Conservation (phyloP, 1,139 yeast species). For the Candida sp. region DNA sequence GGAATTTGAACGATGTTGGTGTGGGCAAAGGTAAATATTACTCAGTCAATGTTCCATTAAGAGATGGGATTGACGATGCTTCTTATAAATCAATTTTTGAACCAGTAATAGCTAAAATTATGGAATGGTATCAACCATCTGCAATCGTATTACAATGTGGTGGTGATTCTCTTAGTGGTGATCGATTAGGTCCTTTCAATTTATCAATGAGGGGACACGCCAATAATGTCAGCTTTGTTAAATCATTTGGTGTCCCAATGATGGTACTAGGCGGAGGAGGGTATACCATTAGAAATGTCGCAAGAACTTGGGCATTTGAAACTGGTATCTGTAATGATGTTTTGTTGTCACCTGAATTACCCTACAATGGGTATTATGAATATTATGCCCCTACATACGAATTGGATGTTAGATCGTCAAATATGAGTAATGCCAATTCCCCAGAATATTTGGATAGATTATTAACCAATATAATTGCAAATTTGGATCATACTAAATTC, state of each 20-base stretch:
- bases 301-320: constrained; percentile 95
- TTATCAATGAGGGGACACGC: constrained; percentile 92
- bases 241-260: constrained; percentile 84
- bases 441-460: constrained; percentile 90
- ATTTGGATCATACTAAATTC: constrained; percentile 83
- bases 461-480: constrained; percentile 69
- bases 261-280: constrained; percentile 99
- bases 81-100: constrained; percentile 86
- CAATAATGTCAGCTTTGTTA: constrained; percentile 85
- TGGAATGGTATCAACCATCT: constrained; percentile 92
- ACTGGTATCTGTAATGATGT: constrained; percentile 86
- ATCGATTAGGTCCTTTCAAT: constrained; percentile 90
- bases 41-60: constrained; percentile 84
- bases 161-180: constrained; percentile 94
- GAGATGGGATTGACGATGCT: constrained; percentile 96
- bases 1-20: constrained; percentile 83
- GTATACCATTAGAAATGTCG: constrained; percentile 96
- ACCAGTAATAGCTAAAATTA: constrained; percentile 76
- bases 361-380: constrained; percentile 95
- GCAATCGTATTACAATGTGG: constrained; percentile 97
- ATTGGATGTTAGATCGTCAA: constrained; percentile 90
- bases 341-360: constrained; percentile 76
- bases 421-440: constrained; percentile 95
- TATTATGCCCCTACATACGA: constrained; percentile 97
- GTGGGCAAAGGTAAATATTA: constrained; percentile 85